phyloP scores from a whole-genome alignment of 2,329 filamentous ascomycete genomes.

The Laburnicola sp. region DNA sequence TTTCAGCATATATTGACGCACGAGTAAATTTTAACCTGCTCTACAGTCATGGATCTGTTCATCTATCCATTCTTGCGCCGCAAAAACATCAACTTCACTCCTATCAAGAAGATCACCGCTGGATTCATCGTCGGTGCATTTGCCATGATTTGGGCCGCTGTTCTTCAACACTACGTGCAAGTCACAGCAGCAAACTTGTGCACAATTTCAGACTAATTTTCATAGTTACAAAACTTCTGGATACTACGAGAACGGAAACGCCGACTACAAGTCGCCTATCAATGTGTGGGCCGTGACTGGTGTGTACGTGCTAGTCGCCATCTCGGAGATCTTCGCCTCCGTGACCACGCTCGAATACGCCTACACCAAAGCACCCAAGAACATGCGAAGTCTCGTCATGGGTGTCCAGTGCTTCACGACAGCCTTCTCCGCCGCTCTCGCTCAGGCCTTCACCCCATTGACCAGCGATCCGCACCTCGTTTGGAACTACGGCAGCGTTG shows the following conservation, averaged over 20 bases:
- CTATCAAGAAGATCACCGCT: constrained; percentile 63
- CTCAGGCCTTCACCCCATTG: constrained; percentile 64
- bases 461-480: constrained; percentile 64
- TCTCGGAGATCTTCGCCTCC: constrained; percentile 57
- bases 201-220: too few species aligned
- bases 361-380: constrained; percentile 71
- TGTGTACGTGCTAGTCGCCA: constrained; percentile 52
- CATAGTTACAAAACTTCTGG: constrained; percentile 3
- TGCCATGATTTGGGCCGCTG: constrained; percentile 50
- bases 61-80: constrained; percentile 69
- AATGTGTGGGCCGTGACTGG: constrained; percentile 60
- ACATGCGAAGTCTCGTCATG: constrained; percentile 72
- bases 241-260: constrained; percentile 29
- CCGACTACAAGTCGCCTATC: constrained; percentile 44
- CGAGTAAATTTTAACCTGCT: constrained; percentile 2
- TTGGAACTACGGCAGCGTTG: constrained; percentile 63
- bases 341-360: constrained; percentile 69
- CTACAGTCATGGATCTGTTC: constrained; percentile 54
- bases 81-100: constrained; percentile 64
- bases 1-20: constrained; percentile 47
- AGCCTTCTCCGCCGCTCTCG: constrained; percentile 66
- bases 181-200: constrained; percentile 31
- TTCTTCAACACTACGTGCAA: constrained; percentile 62
- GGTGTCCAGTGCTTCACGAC: constrained; percentile 67
- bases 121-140: constrained; percentile 49